These are phyloP conservation scores for Botrytis byssoidea DNA, from an alignment of 2,329 filamentous ascomycete species.

Conservation along the genomic window DNA sequence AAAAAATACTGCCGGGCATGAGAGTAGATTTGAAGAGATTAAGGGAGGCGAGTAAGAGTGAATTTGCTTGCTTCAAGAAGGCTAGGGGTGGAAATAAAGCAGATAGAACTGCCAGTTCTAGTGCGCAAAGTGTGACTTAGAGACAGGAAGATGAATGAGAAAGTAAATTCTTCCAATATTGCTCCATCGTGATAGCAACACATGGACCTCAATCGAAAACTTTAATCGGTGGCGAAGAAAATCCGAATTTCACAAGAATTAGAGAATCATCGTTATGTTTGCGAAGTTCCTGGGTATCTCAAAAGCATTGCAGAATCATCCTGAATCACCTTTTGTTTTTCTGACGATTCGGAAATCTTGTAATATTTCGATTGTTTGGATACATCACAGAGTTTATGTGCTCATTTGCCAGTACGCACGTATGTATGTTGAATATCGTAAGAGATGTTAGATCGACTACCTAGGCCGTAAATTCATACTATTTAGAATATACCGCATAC, in stretches of 20 bases:
- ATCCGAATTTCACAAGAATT: neutral
- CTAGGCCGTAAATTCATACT: neutral
- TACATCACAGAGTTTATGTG: neutral
- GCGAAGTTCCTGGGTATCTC: neutral
- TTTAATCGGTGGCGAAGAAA: neutral
- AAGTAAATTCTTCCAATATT: neutral
- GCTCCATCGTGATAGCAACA: neutral
- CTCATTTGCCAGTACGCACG: neutral
- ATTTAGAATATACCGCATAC: neutral
- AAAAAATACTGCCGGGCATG: slow-evolving; percentile 88
- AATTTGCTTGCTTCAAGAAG: slow-evolving; percentile 84
- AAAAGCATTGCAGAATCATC: neutral
- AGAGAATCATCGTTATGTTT: neutral
- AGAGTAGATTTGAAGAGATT: slow-evolving; percentile 80
- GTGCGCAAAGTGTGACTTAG: neutral
- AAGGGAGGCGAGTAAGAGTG: slow-evolving; percentile 75
- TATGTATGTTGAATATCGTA: neutral
- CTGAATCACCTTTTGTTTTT: neutral
- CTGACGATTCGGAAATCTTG: neutral
- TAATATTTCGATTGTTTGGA: neutral
- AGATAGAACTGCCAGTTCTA: slow-evolving; percentile 13
- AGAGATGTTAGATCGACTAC: neutral
- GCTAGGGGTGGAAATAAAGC: slow-evolving; percentile 27
- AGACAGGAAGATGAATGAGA: neutral
- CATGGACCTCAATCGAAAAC: neutral